Percentiles rank a stretch among this genome's conserved stretches.
Conservation (phyloP, 352 stramenopile genomes). For the Blastocystis sp. region DNA sequence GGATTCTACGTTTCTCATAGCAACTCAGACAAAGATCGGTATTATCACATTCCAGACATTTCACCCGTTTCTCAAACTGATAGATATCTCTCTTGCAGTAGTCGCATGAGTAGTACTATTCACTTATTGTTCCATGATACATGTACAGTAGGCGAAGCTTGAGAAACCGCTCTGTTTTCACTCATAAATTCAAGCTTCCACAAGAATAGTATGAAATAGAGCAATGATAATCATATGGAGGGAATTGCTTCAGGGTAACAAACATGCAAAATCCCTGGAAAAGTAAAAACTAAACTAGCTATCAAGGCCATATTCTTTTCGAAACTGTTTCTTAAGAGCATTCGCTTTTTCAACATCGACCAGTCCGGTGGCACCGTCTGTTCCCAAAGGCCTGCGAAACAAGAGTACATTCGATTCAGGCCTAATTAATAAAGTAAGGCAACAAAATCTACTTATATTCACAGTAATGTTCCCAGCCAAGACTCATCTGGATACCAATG, state of each 20-base stretch:
- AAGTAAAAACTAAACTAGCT: too few species aligned
- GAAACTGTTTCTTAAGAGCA: not conserved
- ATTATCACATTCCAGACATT: slow-evolving; percentile 25
- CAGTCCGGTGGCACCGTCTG: not conserved
- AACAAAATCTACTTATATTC: not conserved
- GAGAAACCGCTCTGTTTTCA: too few species aligned
- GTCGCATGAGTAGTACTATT: slow-evolving; percentile 3
- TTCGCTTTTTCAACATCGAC: not conserved
- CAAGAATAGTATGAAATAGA: not conserved
- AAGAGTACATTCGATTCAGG: slow-evolving; percentile 15
- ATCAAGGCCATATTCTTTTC: slow-evolving; percentile 27
- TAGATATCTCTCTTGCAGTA: not conserved
- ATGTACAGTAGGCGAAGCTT: not conserved
- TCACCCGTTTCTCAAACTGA: not conserved
- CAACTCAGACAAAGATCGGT: not conserved
- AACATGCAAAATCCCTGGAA: not conserved
- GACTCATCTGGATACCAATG: slow-evolving; percentile 33
- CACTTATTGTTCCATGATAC: too few species aligned
- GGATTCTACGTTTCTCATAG: not conserved
- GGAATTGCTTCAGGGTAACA: not conserved
- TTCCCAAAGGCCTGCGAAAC: slow-evolving; percentile 7
- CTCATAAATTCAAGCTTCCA: not conserved
- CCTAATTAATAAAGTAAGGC: not conserved
- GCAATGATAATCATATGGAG: not conserved
- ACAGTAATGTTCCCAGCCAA: slow-evolving; percentile 18